Base-by-base conservation (phyloP, 108 stramenopile genomes). In the Cyclotella baltica region DNA sequence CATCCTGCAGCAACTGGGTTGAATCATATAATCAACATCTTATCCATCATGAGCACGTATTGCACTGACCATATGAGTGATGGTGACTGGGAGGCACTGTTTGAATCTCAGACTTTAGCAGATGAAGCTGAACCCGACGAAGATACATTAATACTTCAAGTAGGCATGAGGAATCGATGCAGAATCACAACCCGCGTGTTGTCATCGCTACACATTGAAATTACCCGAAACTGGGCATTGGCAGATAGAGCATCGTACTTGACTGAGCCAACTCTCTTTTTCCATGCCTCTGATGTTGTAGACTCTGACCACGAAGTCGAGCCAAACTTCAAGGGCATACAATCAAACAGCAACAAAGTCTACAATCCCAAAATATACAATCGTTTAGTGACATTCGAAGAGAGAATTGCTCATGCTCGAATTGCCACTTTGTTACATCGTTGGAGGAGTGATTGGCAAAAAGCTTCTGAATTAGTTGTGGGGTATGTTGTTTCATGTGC, bases 401-500 rank as follows among this genome's bases (percentile, higher is more conserved):
- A 95, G 61, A 58, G 91, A 2, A 69, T 86, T 34, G 72, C 83
- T 15, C 72, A 89, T 46, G 87, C 85, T 11, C 64, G 87, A n/a
- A 62, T 96, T 10, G 72, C 90, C 10, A 70, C 86, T 0, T 20
- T 64, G 33, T 1, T 89, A 5, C 76, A 88, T 57, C 61, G 85
- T 56, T 48, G 62, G 37, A 52, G 88, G 20, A 61, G 77, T 27
- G 69, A 89, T 67, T 70, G 56, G 43, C 61, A 75, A 15, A 58
- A 65, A 43, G 89, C 83, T 16, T 75, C 74, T 30, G 69, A 84
- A 48, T 55, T 93, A 15, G 67, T 92, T 0, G 70, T 85, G 18
- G 68, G 76, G 0, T 96, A 91, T 48, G 25, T 96, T 15, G 51
- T 91, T 18, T 77, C 90, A 33, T 83, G 87, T 20, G 71, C 80